These are phyloP conservation scores for Colletotrichum siamense DNA, from an alignment of 2,329 filamentous ascomycete species.

Conservation along the genomic window DNA sequence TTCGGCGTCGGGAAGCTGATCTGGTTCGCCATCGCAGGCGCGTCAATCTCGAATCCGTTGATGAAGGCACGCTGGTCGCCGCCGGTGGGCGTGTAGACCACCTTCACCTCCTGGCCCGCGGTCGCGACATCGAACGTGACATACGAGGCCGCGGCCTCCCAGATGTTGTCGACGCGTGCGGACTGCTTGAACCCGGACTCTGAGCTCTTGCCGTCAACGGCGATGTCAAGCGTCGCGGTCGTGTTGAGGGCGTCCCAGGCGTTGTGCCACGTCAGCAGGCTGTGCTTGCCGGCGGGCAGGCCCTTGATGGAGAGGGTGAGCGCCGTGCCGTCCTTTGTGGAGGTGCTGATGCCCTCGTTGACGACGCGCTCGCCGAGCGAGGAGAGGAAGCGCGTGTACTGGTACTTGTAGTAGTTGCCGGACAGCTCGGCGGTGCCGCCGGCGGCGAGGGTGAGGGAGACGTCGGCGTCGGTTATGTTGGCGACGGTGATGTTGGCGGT, in stretches of 20 bases:
- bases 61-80: constrained; percentile 29
- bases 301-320: constrained; percentile 32
- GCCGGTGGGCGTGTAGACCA: constrained; percentile 27
- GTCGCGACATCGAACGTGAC: constrained; percentile 27
- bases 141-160: constrained; percentile 33
- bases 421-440: constrained; percentile 20
- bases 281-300: constrained; percentile 30
- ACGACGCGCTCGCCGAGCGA: constrained; percentile 34
- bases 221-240: constrained; percentile 28
- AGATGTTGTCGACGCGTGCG: constrained; percentile 34
- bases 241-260: constrained; percentile 30
- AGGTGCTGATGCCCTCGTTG: constrained; percentile 31
- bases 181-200: constrained; percentile 22
- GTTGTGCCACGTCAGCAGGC: constrained; percentile 34
- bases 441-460: constrained; percentile 7
- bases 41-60: constrained; percentile 36
- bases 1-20: constrained; percentile 31
- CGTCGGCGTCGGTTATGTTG: constrained; percentile 2
- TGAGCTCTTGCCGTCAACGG: constrained; percentile 26
- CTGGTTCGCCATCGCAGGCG: constrained; percentile 25
- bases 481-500: background rate
- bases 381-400: constrained; percentile 28
- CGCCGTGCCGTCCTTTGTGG: constrained; percentile 24
- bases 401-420: constrained; percentile 30
- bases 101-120: constrained; percentile 25